Conservation (phyloP, 2,329 filamentous ascomycete species). For the Cladosporium oxysporum region DNA sequence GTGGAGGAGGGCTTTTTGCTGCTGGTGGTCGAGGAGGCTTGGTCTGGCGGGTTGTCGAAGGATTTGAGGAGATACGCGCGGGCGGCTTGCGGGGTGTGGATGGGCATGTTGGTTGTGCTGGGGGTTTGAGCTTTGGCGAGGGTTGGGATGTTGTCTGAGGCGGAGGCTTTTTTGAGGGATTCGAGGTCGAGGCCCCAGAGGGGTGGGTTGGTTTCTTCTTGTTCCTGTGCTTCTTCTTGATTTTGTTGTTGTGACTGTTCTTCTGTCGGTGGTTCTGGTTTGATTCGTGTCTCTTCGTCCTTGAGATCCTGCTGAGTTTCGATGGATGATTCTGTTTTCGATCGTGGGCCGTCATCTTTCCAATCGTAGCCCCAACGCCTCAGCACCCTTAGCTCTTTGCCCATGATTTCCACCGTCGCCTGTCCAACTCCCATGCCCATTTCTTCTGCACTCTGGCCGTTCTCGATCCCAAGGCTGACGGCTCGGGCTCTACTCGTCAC, state of each 20-base stretch:
- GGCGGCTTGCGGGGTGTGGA: conserved; percentile 73
- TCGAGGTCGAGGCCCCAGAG: conserved; percentile 63
- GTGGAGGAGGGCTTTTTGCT: conserved; percentile 58
- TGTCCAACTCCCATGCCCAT: conserved; percentile 75
- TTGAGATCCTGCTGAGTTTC: background rate
- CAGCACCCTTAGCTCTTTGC: conserved; percentile 71
- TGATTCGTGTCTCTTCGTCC: background rate
- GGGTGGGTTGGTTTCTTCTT: conserved; percentile 41
- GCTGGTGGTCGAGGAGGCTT: background rate
- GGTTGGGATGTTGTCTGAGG: conserved; percentile 33
- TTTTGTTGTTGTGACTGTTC: background rate
- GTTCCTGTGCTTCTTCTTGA: background rate
- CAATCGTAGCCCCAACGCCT: conserved; percentile 70
- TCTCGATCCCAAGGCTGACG: conserved; percentile 70
- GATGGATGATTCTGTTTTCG: background rate
- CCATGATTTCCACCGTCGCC: conserved; percentile 70
- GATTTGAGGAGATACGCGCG: conserved; percentile 58
- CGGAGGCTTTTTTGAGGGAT: conserved; percentile 49
- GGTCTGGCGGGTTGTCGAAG: conserved; percentile 54
- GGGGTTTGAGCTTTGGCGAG: conserved; percentile 29
- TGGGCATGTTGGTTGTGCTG: conserved; percentile 59
- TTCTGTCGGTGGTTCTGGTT: background rate
- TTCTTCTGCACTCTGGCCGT: conserved; percentile 64
- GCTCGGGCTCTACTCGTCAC: conserved; percentile 78
- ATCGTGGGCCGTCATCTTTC: conserved; percentile 29